Evolutionary conservation across 495 filamentous ascomycete genomes (phyloP).

Genomic region (Glarea lozoyensis): DNA sequence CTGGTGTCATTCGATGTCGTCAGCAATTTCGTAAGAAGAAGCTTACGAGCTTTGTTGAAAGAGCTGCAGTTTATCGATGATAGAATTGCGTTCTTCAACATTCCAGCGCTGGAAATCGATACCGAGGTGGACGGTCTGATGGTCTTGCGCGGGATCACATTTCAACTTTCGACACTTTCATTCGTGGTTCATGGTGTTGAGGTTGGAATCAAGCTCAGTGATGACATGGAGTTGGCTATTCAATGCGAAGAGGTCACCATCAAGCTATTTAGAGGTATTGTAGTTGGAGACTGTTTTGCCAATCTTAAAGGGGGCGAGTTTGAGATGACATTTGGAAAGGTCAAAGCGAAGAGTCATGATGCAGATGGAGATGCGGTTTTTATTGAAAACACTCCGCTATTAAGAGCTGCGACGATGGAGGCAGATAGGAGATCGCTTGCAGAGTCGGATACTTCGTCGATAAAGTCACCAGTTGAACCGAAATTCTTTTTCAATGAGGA

Average conservation of each 20-base stretch:
- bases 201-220: conserved; percentile 27
- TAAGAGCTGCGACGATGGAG: conserved; percentile 21
- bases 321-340: conserved; percentile 29
- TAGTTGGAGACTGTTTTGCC: conserved; percentile 27
- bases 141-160: conserved; percentile 26
- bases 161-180: conserved; percentile 24
- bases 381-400: conserved; percentile 21
- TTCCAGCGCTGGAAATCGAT: conserved; percentile 32
- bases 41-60: conserved; percentile 17
- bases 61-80: conserved; percentile 30
- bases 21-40: conserved; percentile 16
- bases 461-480: too few species aligned
- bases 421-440: conserved; percentile 7
- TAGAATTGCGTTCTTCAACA: conserved; percentile 29
- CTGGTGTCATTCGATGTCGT: conserved; percentile 25
- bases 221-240: conserved; percentile 32
- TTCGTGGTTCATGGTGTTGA: conserved; percentile 28
- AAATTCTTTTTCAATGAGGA: too few species aligned
- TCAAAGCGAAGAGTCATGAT: conserved; percentile 15
- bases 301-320: conserved; percentile 29
- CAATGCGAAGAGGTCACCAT: conserved; percentile 25
- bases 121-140: conserved; percentile 28
- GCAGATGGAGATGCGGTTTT: conserved; percentile 22
- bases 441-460: too few species aligned
- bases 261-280: conserved; percentile 23